phyloP scores from a whole-genome alignment of 1,284 basidiomycete genomes.

The Chondrostereum purpureum region DNA sequence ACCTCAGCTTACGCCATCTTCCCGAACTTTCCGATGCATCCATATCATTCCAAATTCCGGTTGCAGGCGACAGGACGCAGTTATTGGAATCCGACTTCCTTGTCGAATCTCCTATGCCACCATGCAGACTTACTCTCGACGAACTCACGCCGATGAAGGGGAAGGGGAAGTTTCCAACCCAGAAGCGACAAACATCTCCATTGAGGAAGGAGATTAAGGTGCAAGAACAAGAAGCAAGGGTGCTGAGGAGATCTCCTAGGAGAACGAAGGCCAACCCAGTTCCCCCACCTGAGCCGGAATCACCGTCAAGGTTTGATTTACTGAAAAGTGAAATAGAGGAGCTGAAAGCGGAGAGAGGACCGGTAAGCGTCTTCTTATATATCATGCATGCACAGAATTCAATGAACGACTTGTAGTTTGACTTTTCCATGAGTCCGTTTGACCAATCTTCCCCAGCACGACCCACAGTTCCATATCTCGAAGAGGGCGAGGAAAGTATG shows the following conservation, averaged over 20 bases:
- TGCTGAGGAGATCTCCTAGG: too few species aligned
- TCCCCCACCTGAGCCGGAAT: too few species aligned
- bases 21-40: slow-evolving; percentile 2
- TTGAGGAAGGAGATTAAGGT: not conserved
- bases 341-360: not conserved
- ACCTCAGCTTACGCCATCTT: slow-evolving; percentile 2
- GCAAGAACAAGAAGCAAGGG: too few species aligned
- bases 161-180: not conserved
- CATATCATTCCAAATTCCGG: slow-evolving; percentile 1
- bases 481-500: not conserved
- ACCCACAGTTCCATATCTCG: not conserved
- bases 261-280: too few species aligned
- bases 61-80: not conserved
- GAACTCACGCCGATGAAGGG: not conserved
- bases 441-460: not conserved
- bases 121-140: too few species aligned
- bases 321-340: too few species aligned
- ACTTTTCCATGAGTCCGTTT: too few species aligned
- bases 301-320: not conserved
- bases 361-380: too few species aligned
- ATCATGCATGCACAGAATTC: too few species aligned
- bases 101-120: too few species aligned
- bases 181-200: not conserved
- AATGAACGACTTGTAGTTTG: too few species aligned
- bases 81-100: too few species aligned